phyloP scores from a whole-genome alignment of 2,329 filamentous ascomycete genomes.

The Fusarium pseudonygamai region DNA sequence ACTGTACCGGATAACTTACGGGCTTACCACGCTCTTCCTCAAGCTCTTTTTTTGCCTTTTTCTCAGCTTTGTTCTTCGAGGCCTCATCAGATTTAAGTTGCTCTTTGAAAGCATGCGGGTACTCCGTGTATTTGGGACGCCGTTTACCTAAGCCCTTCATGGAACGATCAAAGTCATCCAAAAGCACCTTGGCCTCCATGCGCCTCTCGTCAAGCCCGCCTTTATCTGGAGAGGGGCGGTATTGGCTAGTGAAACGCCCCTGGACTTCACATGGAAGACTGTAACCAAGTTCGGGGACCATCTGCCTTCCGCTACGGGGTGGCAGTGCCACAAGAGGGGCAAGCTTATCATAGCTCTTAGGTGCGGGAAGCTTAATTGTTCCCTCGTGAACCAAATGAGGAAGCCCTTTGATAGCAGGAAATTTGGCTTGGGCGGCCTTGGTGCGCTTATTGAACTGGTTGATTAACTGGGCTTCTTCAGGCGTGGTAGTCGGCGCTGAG shows the following conservation, averaged over 20 bases:
- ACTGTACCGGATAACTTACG: slow-evolving; percentile 40
- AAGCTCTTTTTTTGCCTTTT: slow-evolving; percentile 55
- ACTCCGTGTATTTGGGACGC: slow-evolving; percentile 58
- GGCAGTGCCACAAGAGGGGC: slow-evolving; percentile 55
- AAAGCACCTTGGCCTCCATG: slow-evolving; percentile 50
- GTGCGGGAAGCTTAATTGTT: slow-evolving; percentile 53
- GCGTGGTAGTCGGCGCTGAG: slow-evolving; percentile 44
- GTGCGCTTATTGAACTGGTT: slow-evolving; percentile 51
- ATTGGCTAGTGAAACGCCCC: slow-evolving; percentile 53
- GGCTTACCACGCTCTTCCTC: slow-evolving; percentile 54
- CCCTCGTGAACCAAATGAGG: slow-evolving; percentile 51
- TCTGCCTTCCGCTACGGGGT: slow-evolving; percentile 50
- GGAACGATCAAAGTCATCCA: slow-evolving; percentile 54
- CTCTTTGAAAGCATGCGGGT: slow-evolving; percentile 58
- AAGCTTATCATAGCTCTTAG: slow-evolving; percentile 58
- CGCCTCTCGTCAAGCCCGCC: slow-evolving; percentile 54
- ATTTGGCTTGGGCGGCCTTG: slow-evolving; percentile 50
- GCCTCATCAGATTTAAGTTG: slow-evolving; percentile 58
- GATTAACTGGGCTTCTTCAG: slow-evolving; percentile 50
- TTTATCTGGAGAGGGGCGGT: slow-evolving; percentile 52
- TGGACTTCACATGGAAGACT: slow-evolving; percentile 56
- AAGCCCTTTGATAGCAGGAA: slow-evolving; percentile 52
- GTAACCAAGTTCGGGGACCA: slow-evolving; percentile 53
- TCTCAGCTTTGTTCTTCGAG: slow-evolving; percentile 56
- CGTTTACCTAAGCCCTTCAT: slow-evolving; percentile 55